Percentiles rank a stretch among this genome's conserved stretches.
These are phyloP conservation scores for Kwoniella mangroviensis DNA, from an alignment of 768 basidiomycete species.

Conservation along the genomic window DNA sequence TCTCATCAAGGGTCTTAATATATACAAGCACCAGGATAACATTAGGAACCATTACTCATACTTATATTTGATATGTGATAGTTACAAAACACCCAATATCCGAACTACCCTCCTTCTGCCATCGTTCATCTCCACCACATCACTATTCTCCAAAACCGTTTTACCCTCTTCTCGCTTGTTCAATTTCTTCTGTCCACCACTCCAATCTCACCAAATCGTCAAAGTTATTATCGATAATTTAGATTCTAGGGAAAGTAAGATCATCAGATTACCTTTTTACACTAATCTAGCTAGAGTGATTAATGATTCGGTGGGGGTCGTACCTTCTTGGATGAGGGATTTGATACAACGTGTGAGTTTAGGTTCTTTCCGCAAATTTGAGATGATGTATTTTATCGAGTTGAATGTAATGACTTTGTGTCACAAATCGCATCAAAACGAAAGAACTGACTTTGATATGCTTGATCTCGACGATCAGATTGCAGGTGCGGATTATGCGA, in stretches of 20 bases:
- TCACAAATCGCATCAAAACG: no score
- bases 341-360: constrained; percentile 75
- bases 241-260: constrained; percentile 76
- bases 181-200: constrained; percentile 76
- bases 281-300: constrained; percentile 38
- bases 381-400: no score
- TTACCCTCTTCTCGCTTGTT: constrained; percentile 64
- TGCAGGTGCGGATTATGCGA: constrained; percentile 70
- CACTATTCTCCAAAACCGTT: constrained; percentile 68
- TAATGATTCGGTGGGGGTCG: constrained; percentile 33
- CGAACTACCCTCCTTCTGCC: constrained; percentile 87
- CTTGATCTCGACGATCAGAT: no score
- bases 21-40: no score
- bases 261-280: constrained; percentile 67
- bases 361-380: no score
- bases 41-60: background rate
- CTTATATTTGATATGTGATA: constrained; percentile 34
- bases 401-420: no score
- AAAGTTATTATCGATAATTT: constrained; percentile 80
- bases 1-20: no score
- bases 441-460: no score
- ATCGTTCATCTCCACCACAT: constrained; percentile 72
- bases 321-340: constrained; percentile 61
- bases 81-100: constrained; percentile 74
- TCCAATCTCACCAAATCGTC: constrained; percentile 74